Evolutionary conservation across 257 asterid genomes (phyloP).

Genomic region (Solanum pinnatisectum): DNA sequence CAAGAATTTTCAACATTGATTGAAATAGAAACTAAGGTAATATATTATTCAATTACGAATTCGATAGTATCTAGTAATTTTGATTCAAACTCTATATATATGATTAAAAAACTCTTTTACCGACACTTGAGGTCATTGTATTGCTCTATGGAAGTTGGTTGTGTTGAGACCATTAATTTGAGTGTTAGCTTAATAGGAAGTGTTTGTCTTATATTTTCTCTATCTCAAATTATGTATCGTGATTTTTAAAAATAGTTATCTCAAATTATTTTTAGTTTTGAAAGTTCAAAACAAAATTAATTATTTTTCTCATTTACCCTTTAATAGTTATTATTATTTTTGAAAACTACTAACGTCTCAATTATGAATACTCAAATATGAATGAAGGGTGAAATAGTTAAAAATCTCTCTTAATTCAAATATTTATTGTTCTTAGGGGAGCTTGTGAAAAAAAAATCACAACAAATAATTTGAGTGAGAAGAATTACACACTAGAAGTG

Average conservation of each 20-base stretch:
- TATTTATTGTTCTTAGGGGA: not conserved
- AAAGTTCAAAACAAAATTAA: not conserved
- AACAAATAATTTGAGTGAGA: not conserved
- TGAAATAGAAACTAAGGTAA: constrained; percentile 26
- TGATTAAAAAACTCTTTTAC: not conserved
- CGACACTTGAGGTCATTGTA: not conserved
- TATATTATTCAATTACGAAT: not conserved
- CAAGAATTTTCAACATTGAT: constrained; percentile 18
- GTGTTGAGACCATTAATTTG: not conserved
- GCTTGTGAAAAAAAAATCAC: not conserved
- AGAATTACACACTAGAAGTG: not conserved
- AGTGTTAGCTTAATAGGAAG: not conserved
- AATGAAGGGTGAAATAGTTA: not conserved
- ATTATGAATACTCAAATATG: not conserved
- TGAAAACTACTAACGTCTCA: not conserved
- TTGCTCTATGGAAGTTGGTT: not conserved
- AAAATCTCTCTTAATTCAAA: not conserved
- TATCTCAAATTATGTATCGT: not conserved
- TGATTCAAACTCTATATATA: not conserved
- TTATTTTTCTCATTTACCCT: not conserved
- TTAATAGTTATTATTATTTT: not conserved
- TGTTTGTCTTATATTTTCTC: too few relatives aligned
- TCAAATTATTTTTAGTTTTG: too few relatives aligned
- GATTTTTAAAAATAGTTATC: too few relatives aligned
- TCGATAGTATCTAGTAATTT: not conserved